Conservation (phyloP, 225 moss, liverwort and hornwort species). For the Asterella californica region DNA sequence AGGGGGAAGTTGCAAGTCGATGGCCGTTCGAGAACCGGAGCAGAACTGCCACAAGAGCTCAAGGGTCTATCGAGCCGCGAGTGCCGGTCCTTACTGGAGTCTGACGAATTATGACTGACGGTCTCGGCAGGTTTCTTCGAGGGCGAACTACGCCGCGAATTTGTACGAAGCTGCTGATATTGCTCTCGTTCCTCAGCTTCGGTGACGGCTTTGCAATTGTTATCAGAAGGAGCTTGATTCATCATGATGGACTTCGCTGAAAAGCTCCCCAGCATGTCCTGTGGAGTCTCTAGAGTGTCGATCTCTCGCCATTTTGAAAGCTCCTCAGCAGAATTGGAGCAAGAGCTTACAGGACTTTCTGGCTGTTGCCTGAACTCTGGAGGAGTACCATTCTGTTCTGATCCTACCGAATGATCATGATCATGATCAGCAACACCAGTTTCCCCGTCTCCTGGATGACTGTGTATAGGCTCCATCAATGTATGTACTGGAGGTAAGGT, state of each 20-base stretch:
- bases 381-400: not conserved
- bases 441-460: too few species aligned
- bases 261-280: not conserved
- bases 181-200: not conserved
- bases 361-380: not conserved
- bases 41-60: slow-evolving; percentile 43
- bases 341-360: not conserved
- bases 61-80: slow-evolving; percentile 29
- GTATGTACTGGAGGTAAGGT: not conserved
- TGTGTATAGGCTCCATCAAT: not conserved
- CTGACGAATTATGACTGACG: slow-evolving; percentile 11
- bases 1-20: slow-evolving; percentile 19
- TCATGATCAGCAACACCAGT: not conserved
- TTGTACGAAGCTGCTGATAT: not conserved
- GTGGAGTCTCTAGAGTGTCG: not conserved
- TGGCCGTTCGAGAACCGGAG: slow-evolving; percentile 25
- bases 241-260: slow-evolving; percentile 7
- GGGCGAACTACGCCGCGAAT: not conserved
- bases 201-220: not conserved
- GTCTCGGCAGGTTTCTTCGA: not conserved
- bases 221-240: slow-evolving; percentile 1
- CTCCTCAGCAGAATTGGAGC: slow-evolving; percentile 3
- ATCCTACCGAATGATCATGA: not conserved
- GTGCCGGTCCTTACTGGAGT: slow-evolving; percentile 10
- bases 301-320: slow-evolving; percentile 14